Conservation (phyloP, 805 yeast species). For the Saccharomycopsis selenospora region DNA sequence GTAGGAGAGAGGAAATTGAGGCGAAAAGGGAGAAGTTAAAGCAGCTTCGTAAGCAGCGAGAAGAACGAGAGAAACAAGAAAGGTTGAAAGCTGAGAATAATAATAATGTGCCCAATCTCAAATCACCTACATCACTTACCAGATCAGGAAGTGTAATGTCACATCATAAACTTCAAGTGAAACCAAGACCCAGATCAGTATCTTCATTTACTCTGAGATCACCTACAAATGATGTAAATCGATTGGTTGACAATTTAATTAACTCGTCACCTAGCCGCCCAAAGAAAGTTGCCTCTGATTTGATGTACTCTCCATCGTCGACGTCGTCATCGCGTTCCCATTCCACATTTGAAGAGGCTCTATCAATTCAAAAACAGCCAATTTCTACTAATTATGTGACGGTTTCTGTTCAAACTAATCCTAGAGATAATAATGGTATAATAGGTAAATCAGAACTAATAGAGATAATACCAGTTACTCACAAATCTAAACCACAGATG, state of each 20-base stretch:
- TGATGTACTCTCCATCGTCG: too few species aligned
- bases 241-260: slow-evolving; percentile 13
- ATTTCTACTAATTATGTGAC: slow-evolving; percentile 8
- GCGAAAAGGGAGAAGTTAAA: slow-evolving; percentile 19
- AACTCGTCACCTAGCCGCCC: neutral
- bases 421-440: neutral
- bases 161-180: neutral
- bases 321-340: too few species aligned
- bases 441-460: neutral
- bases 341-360: neutral
- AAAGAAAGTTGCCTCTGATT: neutral
- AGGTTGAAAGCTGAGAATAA: neutral
- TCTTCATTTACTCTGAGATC: neutral
- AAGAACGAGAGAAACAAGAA: slow-evolving; percentile 14
- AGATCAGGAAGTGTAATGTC: neutral
- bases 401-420: slow-evolving; percentile 10
- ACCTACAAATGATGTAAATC: slow-evolving; percentile 6
- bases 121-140: neutral
- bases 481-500: neutral
- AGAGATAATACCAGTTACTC: neutral
- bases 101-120: neutral
- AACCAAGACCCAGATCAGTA: neutral
- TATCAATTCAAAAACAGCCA: neutral
- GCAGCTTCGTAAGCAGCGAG: slow-evolving; percentile 16
- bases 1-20: slow-evolving; percentile 21